Base-by-base conservation (phyloP, 1,139 yeast species). In the Nakaseomyces sp. region DNA sequence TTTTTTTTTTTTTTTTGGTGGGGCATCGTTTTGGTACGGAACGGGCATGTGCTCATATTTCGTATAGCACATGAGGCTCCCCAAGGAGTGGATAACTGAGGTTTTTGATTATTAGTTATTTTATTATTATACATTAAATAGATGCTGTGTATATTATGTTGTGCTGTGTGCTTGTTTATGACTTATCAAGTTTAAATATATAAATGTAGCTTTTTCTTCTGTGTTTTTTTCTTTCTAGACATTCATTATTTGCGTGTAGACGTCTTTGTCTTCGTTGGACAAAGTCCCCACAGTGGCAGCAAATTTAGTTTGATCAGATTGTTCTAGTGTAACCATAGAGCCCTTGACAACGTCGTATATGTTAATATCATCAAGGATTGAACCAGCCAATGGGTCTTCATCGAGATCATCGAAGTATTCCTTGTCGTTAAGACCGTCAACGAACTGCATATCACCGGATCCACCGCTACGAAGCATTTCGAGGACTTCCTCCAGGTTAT, bases 301-400 rank as follows among this genome's bases (percentile, higher is more conserved):
- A 53, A 72, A 72, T 48, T 65, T 69, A 4, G 48, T 52, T 2
- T 56, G 39, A 45, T 71, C 71, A 1, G 56, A 47, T 15, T 54
- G 55, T 50, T 70, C 66, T 18, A 65, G 45, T 7, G 47, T 38
- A 2, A 40, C n/a, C 12, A 62, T 46, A 1, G 62, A 55, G 17
- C 72, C 70, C 49, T 75, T 70, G 58, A 79, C 72, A 4, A 71
- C 68, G 5, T 65, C 62, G 55, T 77, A 80, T 7, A 87, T 76
- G 55, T 89, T 80, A 36, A 89, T 66, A 36, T 69, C 66, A 55
- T 91, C 97, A 47, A 91, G 68, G 1, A 95, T 81, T 2, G 88
- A 81, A 42, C 81, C 79, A 3, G 83, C 76, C 51, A 86, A 71
- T 3, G 95, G 89, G 63, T 91, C 96, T 56, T 88, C 96, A 20